Evolutionary conservation across 495 filamentous ascomycete genomes (phyloP), one percentile per base, ranked within the genome.

Genomic region (Aeminium ludgeri): DNA sequence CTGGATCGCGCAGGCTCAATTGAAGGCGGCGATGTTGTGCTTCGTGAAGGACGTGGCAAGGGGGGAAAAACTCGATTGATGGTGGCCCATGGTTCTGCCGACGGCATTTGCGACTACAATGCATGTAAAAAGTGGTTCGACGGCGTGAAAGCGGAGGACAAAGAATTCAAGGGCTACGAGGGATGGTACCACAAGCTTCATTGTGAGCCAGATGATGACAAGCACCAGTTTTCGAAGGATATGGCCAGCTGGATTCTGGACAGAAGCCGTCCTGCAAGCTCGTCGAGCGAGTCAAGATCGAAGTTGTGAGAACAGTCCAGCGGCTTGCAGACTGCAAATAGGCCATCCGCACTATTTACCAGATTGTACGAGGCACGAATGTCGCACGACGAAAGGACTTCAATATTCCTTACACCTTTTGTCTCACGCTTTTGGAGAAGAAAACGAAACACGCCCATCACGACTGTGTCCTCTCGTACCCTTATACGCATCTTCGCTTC

Each of bases 101-200:
- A 94, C 54, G 59, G 63, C 54, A 61, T 80, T 19, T 79, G 76
- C 2, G 70, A 68, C 48, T 79, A 66, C 49, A 59, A 69, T 10
- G 71, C 66, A 10, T 75, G 65, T 16, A 73, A 73, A 63, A 64
- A 54, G 40, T 78, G 78, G 55, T 71, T 69, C 43, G 69, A 70
- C n/a, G 36, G 53, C 37, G 41, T 60, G 12, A 54, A 62, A 35
- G 63, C 78, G 8, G 54, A 65, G 41, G 82, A 92, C 55, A 76
- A 71, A 53, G 63, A 59, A 31, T 82, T 86, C 49, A 74, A 68
- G 63, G 50, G 62, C 6, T 93, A 87, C 53, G 76, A 82, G 34
- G 86, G 81, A 5, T 82, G 68, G 62, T 82, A 68, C 55, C 86
- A 93, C 59, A 73, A 74, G 60, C 45, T 92, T 50, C 82, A 89